Percentiles rank a stretch among this genome's conserved stretches.
Evolutionary conservation across 2,329 filamentous ascomycete species (phyloP).

Genomic region (Aureobasidium leucospermi): DNA sequence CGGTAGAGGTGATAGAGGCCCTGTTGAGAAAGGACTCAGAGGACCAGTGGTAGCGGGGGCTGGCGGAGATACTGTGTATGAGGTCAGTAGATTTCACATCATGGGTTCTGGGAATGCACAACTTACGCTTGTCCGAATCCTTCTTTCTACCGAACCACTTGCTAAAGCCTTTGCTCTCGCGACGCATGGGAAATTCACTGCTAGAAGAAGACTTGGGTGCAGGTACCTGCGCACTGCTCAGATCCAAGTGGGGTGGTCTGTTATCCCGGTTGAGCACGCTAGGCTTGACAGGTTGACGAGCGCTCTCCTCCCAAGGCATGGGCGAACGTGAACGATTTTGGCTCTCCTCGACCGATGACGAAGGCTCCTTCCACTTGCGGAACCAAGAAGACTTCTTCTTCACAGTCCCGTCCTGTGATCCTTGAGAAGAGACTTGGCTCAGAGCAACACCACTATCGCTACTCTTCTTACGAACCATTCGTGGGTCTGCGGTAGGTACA

Average conservation of each 20-base stretch:
- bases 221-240: slow-evolving; percentile 8
- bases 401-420: slow-evolving; percentile 14
- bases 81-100: slow-evolving; percentile 25
- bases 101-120: slow-evolving; percentile 27
- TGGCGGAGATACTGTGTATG: slow-evolving; percentile 14
- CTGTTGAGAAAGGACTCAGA: slow-evolving; percentile 1
- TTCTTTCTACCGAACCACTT: slow-evolving; percentile 46
- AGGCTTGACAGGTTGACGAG: slow-evolving; percentile 18
- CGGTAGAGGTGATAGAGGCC: slow-evolving; percentile 21
- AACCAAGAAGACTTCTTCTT: slow-evolving; percentile 45
- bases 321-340: not conserved
- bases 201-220: slow-evolving; percentile 24
- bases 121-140: slow-evolving; percentile 26
- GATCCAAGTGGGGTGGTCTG: slow-evolving; percentile 23
- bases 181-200: slow-evolving; percentile 39
- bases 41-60: not conserved
- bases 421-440: slow-evolving; percentile 15
- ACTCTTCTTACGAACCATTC: slow-evolving; percentile 16
- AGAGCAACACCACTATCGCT: slow-evolving; percentile 18
- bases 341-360: not conserved
- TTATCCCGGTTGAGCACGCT: slow-evolving; percentile 25
- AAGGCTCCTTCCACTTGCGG: slow-evolving; percentile 16
- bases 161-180: slow-evolving; percentile 36
- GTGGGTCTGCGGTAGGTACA: slow-evolving; percentile 14
- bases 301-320: slow-evolving; percentile 11